A percentile compares a stretch with the other conserved stretches of the same genome.
These are phyloP conservation scores for Penicillium janthinellum DNA, from an alignment of 2,329 filamentous ascomycete genomes.

Conservation along the genomic window DNA sequence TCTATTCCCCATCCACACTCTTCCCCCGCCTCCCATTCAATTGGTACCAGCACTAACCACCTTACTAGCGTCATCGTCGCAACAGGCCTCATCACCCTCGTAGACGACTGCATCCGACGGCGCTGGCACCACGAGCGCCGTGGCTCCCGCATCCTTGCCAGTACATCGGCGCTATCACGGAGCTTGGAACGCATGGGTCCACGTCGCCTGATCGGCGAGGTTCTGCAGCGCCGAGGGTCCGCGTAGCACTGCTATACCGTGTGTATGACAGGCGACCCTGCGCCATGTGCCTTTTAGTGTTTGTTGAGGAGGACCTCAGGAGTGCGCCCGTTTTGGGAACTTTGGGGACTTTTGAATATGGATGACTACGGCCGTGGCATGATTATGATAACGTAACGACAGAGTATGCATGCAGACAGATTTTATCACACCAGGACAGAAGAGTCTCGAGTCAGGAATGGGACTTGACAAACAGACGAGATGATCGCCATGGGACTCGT, in stretches of 20 bases:
- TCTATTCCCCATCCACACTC: not conserved
- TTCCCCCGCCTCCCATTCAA: not conserved
- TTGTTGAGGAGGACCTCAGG: too few relatives aligned
- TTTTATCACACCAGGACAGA: not conserved
- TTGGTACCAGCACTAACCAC: not conserved
- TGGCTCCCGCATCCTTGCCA: slow-evolving; percentile 56
- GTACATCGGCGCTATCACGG: slow-evolving; percentile 54
- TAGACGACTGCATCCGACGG: slow-evolving; percentile 87
- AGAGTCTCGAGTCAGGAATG: too few relatives aligned
- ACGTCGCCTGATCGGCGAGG: slow-evolving; percentile 63
- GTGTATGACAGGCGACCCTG: not conserved
- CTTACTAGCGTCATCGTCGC: slow-evolving; percentile 75
- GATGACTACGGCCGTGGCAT: not conserved
- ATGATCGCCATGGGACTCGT: slow-evolving; percentile 5
- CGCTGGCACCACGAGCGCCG: slow-evolving; percentile 65
- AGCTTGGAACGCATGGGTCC: slow-evolving; percentile 65
- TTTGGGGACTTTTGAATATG: not conserved
- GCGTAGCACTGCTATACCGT: slow-evolving; percentile 23
- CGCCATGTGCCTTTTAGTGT: not conserved
- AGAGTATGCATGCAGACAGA: not conserved
- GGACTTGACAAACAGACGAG: too few relatives aligned
- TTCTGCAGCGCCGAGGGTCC: slow-evolving; percentile 58
- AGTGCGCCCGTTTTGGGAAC: not conserved
- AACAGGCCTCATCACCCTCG: slow-evolving; percentile 83
- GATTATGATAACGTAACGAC: not conserved